Evolutionary conservation across 352 stramenopile genomes (phyloP).

Genomic region (Nothophytophthora sp.): DNA sequence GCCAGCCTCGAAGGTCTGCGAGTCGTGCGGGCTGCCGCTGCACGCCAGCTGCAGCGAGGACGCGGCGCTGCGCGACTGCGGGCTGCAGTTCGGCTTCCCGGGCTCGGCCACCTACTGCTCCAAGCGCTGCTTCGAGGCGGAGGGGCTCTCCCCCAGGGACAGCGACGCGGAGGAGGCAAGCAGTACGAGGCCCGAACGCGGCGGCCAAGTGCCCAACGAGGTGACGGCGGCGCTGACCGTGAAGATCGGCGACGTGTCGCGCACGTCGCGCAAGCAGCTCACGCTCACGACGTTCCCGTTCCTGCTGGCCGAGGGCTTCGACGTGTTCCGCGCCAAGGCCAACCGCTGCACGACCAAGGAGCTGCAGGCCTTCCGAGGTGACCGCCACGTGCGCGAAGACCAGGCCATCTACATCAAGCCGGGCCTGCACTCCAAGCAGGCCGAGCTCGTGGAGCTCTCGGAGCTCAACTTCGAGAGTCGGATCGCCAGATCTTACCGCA

Average conservation of each 20-base stretch:
- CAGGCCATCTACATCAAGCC: constrained; percentile 76
- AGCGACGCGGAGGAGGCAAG: too few relatives aligned
- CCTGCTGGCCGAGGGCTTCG: constrained; percentile 67
- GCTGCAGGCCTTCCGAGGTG: constrained; percentile 38
- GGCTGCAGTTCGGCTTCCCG: constrained; percentile 35
- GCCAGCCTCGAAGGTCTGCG: constrained; percentile 34
- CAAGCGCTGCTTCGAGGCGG: constrained; percentile 40
- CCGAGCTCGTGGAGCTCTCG: constrained; percentile 72
- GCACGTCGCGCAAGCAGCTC: constrained; percentile 74
- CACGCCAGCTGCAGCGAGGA: constrained; percentile 38
- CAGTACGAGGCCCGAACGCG: constrained; percentile 10
- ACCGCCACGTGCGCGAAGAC: constrained; percentile 64
- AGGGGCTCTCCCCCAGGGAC: too few relatives aligned
- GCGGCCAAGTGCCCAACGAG: constrained; percentile 49
- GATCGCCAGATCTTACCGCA: constrained; percentile 71
- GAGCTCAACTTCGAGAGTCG: constrained; percentile 68
- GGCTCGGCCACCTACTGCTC: constrained; percentile 34
- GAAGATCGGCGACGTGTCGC: constrained; percentile 73
- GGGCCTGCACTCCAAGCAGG: constrained; percentile 76
- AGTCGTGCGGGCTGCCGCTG: constrained; percentile 32
- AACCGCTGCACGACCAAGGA: constrained; percentile 59
- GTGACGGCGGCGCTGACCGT: constrained; percentile 66
- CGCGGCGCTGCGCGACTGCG: constrained; percentile 37
- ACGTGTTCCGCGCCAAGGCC: constrained; percentile 71
- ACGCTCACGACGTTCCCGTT: constrained; percentile 64